phyloP scores from a whole-genome alignment of 495 filamentous ascomycete species.

The Amphirosellinia nigrospora region DNA sequence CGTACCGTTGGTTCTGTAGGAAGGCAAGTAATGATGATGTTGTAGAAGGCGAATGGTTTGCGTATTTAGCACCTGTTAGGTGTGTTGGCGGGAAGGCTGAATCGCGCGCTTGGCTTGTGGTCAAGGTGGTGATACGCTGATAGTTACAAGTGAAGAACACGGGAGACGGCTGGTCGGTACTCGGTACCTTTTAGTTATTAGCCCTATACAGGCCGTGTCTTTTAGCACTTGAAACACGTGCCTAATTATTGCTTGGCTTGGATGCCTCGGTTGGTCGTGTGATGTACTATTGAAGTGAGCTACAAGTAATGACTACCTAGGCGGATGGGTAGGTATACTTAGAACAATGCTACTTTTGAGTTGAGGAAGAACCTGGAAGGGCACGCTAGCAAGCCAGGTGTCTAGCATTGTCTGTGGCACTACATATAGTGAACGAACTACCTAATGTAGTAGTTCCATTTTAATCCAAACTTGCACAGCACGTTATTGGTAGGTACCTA shows the following conservation, averaged over 20 bases:
- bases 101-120: constrained; percentile 22
- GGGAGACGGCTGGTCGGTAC: neutral
- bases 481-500: too few relatives aligned
- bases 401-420: neutral
- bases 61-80: neutral
- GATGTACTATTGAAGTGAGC: neutral
- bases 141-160: neutral
- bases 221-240: neutral
- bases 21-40: constrained; percentile 5
- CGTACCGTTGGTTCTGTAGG: constrained; percentile 6
- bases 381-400: neutral
- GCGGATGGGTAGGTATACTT: neutral
- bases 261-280: neutral
- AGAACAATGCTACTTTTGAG: neutral
- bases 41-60: constrained; percentile 9
- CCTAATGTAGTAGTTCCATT: neutral
- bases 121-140: constrained; percentile 5
- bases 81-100: constrained; percentile 25
- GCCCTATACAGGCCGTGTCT: neutral
- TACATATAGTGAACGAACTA: too few relatives aligned
- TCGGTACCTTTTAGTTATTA: neutral
- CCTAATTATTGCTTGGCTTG: neutral
- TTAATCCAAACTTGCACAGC: too few relatives aligned
- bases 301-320: neutral
- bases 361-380: neutral